A percentile compares a stretch with the other conserved stretches of the same genome.
These are phyloP conservation scores for Porphyrellus sp. DNA, from an alignment of 1,284 basidiomycete genomes.

Conservation along the genomic window DNA sequence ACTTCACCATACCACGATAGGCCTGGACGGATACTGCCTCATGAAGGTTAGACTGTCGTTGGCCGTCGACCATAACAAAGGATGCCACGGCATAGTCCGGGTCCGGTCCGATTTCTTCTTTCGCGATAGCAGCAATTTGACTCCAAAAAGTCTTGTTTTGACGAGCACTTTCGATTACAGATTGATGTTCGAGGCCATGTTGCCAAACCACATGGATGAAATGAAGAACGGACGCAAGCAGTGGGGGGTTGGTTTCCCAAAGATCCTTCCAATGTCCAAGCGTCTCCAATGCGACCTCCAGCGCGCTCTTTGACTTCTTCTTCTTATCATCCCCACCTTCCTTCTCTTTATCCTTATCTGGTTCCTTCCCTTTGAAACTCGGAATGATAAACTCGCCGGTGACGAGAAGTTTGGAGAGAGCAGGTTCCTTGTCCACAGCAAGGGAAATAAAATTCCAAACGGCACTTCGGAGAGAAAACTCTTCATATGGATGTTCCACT, in stretches of 20 bases:
- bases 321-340: constrained; percentile 29
- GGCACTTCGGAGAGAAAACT: constrained; percentile 62
- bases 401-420: constrained; percentile 79
- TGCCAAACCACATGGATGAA: constrained; percentile 85
- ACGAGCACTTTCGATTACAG: constrained; percentile 54
- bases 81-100: constrained; percentile 59
- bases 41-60: constrained; percentile 57
- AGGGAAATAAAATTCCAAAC: constrained; percentile 84
- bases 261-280: constrained; percentile 67
- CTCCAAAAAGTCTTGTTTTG: constrained; percentile 62
- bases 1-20: constrained; percentile 72
- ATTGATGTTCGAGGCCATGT: constrained; percentile 74
- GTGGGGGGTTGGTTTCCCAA: constrained; percentile 72
- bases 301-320: constrained; percentile 49
- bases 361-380: constrained; percentile 41
- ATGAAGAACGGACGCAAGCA: constrained; percentile 72
- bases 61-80: constrained; percentile 47
- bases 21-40: constrained; percentile 60
- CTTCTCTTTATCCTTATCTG: constrained; percentile 11
- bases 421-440: constrained; percentile 84
- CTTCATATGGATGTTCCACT: constrained; percentile 68
- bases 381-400: constrained; percentile 64
- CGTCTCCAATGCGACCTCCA: constrained; percentile 64
- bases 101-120: constrained; percentile 61
- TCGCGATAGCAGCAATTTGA: constrained; percentile 56